Evolutionary conservation across 1,139 yeast species (phyloP), one percentile per base, ranked within the genome.

Genomic region (Hansenula lynferdii): DNA sequence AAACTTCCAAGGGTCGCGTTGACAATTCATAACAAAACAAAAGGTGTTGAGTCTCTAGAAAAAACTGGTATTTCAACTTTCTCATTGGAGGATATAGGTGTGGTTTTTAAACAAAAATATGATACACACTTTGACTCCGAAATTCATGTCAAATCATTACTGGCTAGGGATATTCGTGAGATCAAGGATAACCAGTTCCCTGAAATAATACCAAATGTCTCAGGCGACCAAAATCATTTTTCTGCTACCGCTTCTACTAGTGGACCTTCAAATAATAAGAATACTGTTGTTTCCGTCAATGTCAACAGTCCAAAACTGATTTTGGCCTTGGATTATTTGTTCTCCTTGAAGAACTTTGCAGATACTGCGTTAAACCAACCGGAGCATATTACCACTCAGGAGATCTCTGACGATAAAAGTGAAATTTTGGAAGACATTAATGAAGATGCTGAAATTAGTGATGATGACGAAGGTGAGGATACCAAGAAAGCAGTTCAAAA

Each of bases 261-360:
- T 21, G 71, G 74, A 3, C 60, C 64, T 1, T 56, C 62, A 1
- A 65, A 63, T 0, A 64, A 62, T 15, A 69, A 70, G 41, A 62
- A 70, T 28, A 66, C 76, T 6, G 74, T 81, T 30, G 61, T 76
- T 2, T 70, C 82, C 53, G 59, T 85, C 10, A 77, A 87, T 0
- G 73, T 90, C 11, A 95, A 89, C 48, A 84, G 82, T 46, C 97
- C 97, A 0, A 77, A 73, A 43, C 72, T 85, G 16, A 80, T 92
- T 36, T 61, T 92, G 36, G 97, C 97, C 0, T 65, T 92, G 47
- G 98, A 90, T 53, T 90, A 86, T 57, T 55, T 92, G 31, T 76
- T 89, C 61, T 90, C 92, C 1, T 57, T 92, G 47, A 85, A 85
- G 50, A 62, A 72, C 0, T 85, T 84, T 57, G 60, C 69, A 18